Percentiles rank a stretch among this genome's conserved stretches.
phyloP scores from a whole-genome alignment of 2,329 filamentous ascomycete species.

The Colletotrichum filicis region DNA sequence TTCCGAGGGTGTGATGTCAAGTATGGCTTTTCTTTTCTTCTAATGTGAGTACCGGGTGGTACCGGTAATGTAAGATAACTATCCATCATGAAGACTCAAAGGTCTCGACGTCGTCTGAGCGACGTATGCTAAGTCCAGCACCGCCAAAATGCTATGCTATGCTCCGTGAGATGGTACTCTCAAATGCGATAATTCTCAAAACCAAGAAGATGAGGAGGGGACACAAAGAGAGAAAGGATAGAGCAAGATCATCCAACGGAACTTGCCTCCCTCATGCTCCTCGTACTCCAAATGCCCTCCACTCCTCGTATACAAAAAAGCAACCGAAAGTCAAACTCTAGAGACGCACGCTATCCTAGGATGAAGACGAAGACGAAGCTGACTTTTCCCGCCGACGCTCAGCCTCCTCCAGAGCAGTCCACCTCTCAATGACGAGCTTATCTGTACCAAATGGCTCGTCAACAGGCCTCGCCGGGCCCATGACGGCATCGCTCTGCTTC shows the following conservation, averaged over 20 bases:
- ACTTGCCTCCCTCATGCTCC: background rate
- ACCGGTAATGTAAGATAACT: conserved; percentile 10
- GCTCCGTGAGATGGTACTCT: conserved; percentile 10
- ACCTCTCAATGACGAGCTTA: conserved; percentile 45
- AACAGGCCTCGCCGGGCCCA: conserved; percentile 40
- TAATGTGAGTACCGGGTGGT: background rate
- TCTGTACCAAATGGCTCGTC: conserved; percentile 49
- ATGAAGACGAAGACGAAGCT: background rate
- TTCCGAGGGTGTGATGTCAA: background rate
- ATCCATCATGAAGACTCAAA: conserved; percentile 12
- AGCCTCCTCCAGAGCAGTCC: conserved; percentile 46
- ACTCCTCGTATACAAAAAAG: background rate
- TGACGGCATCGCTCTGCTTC: conserved; percentile 16
- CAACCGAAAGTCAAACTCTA: background rate
- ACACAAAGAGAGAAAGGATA: background rate
- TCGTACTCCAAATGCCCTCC: background rate
- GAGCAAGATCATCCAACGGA: background rate
- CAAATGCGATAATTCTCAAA: background rate
- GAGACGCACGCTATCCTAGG: background rate
- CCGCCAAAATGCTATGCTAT: conserved; percentile 32
- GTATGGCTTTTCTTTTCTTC: background rate
- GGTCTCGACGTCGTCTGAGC: conserved; percentile 10
- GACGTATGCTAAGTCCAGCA: conserved; percentile 9
- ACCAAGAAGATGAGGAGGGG: background rate
- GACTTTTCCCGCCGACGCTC: conserved; percentile 22